These are phyloP conservation scores for Sarcodon sp. DNA, from an alignment of 768 basidiomycete species.

Conservation along the genomic window DNA sequence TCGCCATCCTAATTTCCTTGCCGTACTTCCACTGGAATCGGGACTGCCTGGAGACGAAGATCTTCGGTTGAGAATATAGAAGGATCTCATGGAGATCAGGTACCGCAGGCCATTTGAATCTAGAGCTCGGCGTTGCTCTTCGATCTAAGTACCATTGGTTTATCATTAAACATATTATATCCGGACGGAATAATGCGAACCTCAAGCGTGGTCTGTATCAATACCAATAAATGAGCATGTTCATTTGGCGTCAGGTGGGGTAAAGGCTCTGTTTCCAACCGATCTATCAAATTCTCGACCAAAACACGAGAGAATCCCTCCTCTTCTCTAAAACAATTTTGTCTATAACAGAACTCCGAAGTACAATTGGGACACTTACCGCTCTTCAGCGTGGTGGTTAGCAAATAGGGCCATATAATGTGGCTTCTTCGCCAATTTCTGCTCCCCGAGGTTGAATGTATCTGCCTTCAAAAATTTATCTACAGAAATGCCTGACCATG, in stretches of 20 bases:
- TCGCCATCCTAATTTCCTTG: slow-evolving; percentile 41
- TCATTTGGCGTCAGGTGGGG: slow-evolving; percentile 71
- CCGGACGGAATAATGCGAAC: slow-evolving; percentile 20
- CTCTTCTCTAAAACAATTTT: slow-evolving; percentile 21
- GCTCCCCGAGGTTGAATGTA: background rate
- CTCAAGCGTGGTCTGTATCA: slow-evolving; percentile 82
- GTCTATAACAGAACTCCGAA: background rate
- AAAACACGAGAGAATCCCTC: slow-evolving; percentile 47
- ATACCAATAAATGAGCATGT: slow-evolving; percentile 68
- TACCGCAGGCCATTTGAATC: slow-evolving; percentile 91
- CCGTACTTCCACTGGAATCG: slow-evolving; percentile 24
- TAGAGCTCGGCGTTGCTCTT: slow-evolving; percentile 81
- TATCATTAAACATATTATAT: background rate
- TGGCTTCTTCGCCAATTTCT: slow-evolving; percentile 12
- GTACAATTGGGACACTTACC: slow-evolving; percentile 23
- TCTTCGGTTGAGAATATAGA: slow-evolving; percentile 72
- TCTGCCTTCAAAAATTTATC: slow-evolving; percentile 38
- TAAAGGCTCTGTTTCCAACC: slow-evolving; percentile 48
- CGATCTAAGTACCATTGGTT: slow-evolving; percentile 38
- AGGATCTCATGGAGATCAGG: slow-evolving; percentile 84
- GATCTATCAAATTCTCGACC: slow-evolving; percentile 47
- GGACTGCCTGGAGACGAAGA: slow-evolving; percentile 36
- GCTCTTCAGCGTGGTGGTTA: slow-evolving; percentile 24
- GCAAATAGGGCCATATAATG: slow-evolving; percentile 44
- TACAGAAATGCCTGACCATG: slow-evolving; percentile 40